Conservation (phyloP, 108 stramenopile genomes). For the Cyclotella sp. region DNA sequence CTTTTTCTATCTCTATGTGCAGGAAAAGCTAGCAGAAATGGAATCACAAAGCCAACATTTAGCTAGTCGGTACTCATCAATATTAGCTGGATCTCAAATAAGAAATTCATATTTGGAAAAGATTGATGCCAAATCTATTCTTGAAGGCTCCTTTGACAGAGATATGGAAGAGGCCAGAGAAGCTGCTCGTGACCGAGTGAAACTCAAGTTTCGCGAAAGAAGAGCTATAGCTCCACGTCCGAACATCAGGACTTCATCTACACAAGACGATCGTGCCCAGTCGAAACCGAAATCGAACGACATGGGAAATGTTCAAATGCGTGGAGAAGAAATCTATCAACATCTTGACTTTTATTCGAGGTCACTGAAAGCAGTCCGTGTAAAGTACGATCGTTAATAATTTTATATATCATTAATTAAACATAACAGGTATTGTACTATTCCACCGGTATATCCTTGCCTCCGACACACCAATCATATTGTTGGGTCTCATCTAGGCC, state of each 20-base stretch:
- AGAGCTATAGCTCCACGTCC: constrained; percentile 24
- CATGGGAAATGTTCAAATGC: constrained; percentile 9
- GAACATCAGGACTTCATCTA: constrained; percentile 2
- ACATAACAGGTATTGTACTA: background rate
- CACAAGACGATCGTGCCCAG: constrained; percentile 14
- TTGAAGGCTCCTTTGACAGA: constrained; percentile 48
- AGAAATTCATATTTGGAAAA: constrained; percentile 48
- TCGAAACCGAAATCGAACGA: constrained; percentile 1
- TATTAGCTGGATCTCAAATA: constrained; percentile 18
- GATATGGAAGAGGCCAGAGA: constrained; percentile 26
- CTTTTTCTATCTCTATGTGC: background rate
- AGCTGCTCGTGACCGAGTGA: constrained; percentile 49
- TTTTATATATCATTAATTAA: background rate
- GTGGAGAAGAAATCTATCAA: constrained; percentile 78
- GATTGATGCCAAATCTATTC: constrained; percentile 51
- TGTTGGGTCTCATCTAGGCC: constrained; percentile 49
- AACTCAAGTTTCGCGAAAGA: constrained; percentile 76
- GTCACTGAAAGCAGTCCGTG: constrained; percentile 66
- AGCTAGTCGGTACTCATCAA: constrained; percentile 38
- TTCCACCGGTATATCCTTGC: background rate
- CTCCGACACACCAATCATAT: constrained; percentile 47
- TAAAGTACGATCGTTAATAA: background rate
- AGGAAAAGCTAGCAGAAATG: constrained; percentile 53
- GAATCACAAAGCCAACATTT: constrained; percentile 44
- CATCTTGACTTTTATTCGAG: constrained; percentile 79